Conservation (phyloP, 2,329 filamentous ascomycete genomes). For the Beauveria brongniartii region DNA sequence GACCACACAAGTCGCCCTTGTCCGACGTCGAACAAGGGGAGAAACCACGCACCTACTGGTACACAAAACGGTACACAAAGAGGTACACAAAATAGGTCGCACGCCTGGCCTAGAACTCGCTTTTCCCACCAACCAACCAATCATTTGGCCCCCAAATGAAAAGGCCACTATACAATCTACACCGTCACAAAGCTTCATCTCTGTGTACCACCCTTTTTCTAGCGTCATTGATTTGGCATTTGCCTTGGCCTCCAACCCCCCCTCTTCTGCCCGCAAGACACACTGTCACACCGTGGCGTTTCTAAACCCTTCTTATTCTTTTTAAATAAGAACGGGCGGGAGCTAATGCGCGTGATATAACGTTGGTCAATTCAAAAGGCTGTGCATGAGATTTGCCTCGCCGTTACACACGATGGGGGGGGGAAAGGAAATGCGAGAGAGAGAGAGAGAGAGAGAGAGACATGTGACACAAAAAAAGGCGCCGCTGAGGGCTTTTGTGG, state of each 20-base stretch:
- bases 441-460: background rate
- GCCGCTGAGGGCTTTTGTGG: no score
- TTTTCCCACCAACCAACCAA: no score
- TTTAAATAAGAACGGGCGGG: background rate
- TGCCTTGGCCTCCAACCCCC: background rate
- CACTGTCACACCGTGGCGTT: background rate
- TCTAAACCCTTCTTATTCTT: no score
- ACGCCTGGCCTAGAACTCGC: no score
- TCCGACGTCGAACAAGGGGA: no score
- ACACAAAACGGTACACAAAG: no score
- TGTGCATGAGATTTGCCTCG: background rate
- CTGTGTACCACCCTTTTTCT: background rate
- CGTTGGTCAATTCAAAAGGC: background rate
- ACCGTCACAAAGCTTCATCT: no score
- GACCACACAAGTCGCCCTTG: no score
- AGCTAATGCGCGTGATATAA: background rate
- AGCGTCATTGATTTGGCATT: background rate
- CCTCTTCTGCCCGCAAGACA: background rate
- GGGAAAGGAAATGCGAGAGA: background rate
- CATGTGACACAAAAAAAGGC: background rate
- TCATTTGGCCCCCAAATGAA: no score
- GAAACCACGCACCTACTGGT: no score
- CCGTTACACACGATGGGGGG: background rate
- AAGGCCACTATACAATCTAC: no score
- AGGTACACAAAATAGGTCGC: no score